Percentiles rank a stretch among this genome's conserved stretches.
These are phyloP conservation scores for Calonectria pteridis DNA, from an alignment of 2,329 filamentous ascomycete species.

Conservation along the genomic window DNA sequence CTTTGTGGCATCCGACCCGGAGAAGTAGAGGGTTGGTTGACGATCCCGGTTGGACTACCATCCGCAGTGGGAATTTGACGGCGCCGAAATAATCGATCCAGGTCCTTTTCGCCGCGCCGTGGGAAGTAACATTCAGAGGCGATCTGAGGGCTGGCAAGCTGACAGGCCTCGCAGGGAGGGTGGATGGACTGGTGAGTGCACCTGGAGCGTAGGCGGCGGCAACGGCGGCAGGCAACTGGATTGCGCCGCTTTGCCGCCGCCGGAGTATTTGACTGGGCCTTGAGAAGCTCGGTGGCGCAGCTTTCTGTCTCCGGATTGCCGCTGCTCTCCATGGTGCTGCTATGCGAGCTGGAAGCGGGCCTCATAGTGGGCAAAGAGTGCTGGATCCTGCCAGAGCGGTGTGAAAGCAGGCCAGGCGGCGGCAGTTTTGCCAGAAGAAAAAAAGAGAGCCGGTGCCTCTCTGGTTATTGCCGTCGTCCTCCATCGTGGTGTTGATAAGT, in stretches of 20 bases:
- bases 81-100: constrained; percentile 36
- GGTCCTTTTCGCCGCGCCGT: constrained; percentile 35
- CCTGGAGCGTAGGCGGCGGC: constrained; percentile 39
- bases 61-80: constrained; percentile 6
- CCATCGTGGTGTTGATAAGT: constrained; percentile 5
- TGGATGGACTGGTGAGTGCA: constrained; percentile 32
- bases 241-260: constrained; percentile 30
- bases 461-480: not conserved
- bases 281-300: not conserved
- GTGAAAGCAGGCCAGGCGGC: not conserved
- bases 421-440: not conserved
- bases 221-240: constrained; percentile 43
- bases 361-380: not conserved
- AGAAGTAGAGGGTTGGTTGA: not conserved
- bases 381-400: not conserved
- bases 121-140: constrained; percentile 38
- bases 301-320: not conserved
- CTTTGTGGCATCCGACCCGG: not conserved
- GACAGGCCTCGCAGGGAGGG: constrained; percentile 39
- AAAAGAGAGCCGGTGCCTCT: not conserved
- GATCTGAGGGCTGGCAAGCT: constrained; percentile 16
- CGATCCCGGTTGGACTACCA: not conserved
- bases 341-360: not conserved
- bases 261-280: not conserved
- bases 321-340: not conserved